Conservation (phyloP, 2,329 filamentous ascomycete species). For the Thelonectria olida region DNA sequence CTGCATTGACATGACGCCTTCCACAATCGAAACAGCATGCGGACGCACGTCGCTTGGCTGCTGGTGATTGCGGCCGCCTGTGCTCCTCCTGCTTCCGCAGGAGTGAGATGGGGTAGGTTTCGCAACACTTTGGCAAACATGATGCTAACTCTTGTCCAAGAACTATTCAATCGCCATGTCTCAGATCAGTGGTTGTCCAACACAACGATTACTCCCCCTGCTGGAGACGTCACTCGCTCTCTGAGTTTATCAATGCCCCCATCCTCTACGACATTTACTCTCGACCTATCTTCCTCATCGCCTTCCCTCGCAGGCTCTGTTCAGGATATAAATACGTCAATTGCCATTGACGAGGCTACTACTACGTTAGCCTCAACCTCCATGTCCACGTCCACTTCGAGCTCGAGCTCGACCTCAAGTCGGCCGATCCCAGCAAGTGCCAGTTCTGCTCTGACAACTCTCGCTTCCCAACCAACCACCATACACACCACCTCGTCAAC, state of each 20-base stretch:
- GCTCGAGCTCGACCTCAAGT: background rate
- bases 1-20: background rate
- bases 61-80: constrained; percentile 30
- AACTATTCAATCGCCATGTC: background rate
- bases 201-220: constrained; percentile 7
- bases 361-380: too few species aligned
- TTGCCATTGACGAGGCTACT: background rate
- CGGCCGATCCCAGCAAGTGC: background rate
- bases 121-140: background rate
- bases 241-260: background rate
- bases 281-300: background rate
- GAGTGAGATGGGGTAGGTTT: constrained; percentile 26
- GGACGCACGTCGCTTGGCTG: constrained; percentile 27
- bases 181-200: constrained; percentile 9
- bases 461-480: background rate
- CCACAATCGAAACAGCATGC: constrained; percentile 27
- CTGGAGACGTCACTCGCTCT: background rate
- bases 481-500: background rate
- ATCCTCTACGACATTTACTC: background rate
- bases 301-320: background rate
- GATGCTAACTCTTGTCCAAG: constrained; percentile 7
- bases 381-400: background rate
- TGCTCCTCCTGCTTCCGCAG: constrained; percentile 22
- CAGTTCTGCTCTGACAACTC: background rate
- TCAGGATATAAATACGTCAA: background rate